These are phyloP conservation scores for Anthracocystis setariae DNA, from an alignment of 1,284 basidiomycete genomes.

Conservation along the genomic window DNA sequence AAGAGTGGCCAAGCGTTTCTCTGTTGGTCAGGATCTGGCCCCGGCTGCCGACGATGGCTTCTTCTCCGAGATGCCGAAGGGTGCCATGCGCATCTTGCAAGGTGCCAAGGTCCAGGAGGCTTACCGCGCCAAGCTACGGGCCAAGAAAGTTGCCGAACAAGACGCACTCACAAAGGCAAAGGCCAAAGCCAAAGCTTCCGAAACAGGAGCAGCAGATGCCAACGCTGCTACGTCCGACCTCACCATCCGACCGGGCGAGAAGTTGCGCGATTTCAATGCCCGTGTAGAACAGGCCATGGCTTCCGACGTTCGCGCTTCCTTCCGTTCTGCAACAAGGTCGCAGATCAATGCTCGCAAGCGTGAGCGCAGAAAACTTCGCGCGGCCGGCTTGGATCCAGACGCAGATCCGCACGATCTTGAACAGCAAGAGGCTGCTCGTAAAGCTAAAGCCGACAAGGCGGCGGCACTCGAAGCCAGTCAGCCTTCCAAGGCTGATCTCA, in stretches of 20 bases:
- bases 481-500: constrained; percentile 44
- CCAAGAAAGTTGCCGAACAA: constrained; percentile 29
- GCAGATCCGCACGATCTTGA: constrained; percentile 31
- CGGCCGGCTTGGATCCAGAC: constrained; percentile 41
- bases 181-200: constrained; percentile 24
- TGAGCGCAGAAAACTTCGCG: constrained; percentile 39
- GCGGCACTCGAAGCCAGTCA: constrained; percentile 42
- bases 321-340: constrained; percentile 47
- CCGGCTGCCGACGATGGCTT: constrained; percentile 39
- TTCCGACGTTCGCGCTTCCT: constrained; percentile 43
- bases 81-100: constrained; percentile 56
- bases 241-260: constrained; percentile 60
- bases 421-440: constrained; percentile 33
- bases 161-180: constrained; percentile 36
- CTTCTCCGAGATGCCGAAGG: constrained; percentile 55
- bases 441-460: constrained; percentile 50
- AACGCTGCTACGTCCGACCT: constrained; percentile 23
- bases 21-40: constrained; percentile 46
- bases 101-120: constrained; percentile 53
- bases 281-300: constrained; percentile 61
- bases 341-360: constrained; percentile 54
- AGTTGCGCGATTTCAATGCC: constrained; percentile 60
- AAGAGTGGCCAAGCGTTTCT: constrained; percentile 48
- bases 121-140: constrained; percentile 34
- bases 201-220: neutral